Percentiles rank a stretch among this genome's conserved stretches.
phyloP scores from a whole-genome alignment of 768 basidiomycete species.

The Mycena galericulata region DNA sequence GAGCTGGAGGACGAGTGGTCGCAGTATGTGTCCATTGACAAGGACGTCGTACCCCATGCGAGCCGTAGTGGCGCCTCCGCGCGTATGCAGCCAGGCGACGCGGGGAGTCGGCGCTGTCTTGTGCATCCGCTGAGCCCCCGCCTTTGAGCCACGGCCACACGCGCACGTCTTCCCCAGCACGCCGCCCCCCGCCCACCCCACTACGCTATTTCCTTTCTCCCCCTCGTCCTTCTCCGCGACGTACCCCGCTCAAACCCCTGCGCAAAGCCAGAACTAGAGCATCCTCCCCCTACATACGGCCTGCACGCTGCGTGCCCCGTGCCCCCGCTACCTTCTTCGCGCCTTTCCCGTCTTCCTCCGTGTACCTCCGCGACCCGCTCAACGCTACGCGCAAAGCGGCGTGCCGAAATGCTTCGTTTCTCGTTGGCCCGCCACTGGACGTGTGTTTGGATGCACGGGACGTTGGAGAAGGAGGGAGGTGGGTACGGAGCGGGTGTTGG shows the following conservation, averaged over 20 bases:
- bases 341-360: conserved; percentile 44
- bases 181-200: conserved; percentile 42
- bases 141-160: conserved; percentile 1
- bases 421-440: conserved; percentile 81
- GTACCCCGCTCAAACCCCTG: conserved; percentile 50
- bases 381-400: conserved; percentile 86
- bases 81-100: conserved; percentile 74
- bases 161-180: conserved; percentile 23
- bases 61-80: conserved; percentile 62
- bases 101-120: conserved; percentile 67
- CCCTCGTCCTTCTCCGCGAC: conserved; percentile 39
- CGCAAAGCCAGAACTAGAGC: too few species aligned
- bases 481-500: conserved; percentile 71
- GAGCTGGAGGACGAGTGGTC: conserved; percentile 58
- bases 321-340: conserved; percentile 32
- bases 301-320: conserved; percentile 61
- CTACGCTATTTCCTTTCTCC: conserved; percentile 43
- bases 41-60: conserved; percentile 58
- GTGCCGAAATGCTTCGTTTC: conserved; percentile 88
- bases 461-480: too few species aligned
- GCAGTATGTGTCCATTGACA: conserved; percentile 58
- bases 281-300: conserved; percentile 71
- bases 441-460: too few species aligned
- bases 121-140: conserved; percentile 25
- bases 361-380: conserved; percentile 82